Percentiles rank a stretch among this genome's conserved stretches.
Conservation (phyloP, 1,284 basidiomycete species). For the Cystobasidiaceae sp. region DNA sequence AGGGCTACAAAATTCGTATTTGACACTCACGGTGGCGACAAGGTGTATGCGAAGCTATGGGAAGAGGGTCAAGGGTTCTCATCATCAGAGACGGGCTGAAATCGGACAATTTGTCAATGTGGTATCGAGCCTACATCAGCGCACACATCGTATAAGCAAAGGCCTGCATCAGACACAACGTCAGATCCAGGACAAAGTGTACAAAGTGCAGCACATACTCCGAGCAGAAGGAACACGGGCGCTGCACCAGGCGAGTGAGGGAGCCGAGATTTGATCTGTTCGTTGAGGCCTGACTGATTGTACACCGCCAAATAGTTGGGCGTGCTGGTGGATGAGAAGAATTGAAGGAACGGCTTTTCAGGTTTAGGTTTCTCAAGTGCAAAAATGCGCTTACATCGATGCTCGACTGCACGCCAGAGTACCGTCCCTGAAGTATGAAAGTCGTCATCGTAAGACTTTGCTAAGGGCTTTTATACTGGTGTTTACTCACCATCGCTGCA, state of each 20-base stretch:
- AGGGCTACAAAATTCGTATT: not conserved
- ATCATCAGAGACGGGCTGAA: not conserved
- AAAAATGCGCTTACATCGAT: constrained; percentile 10
- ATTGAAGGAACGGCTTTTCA: not conserved
- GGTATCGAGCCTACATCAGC: constrained; percentile 1
- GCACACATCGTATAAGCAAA: not conserved
- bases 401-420: constrained; percentile 13
- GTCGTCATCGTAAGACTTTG: not conserved
- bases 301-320: constrained; percentile 5
- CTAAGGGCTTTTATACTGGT: no score
- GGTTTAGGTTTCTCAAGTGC: not conserved
- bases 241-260: constrained; percentile 1
- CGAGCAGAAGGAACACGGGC: not conserved
- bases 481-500: not conserved
- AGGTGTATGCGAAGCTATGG: not conserved
- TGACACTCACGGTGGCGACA: not conserved
- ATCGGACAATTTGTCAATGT: not conserved
- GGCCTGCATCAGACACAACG: not conserved
- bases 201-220: not conserved
- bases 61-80: no score
- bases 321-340: constrained; percentile 5
- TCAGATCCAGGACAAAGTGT: not conserved
- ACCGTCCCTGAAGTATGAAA: not conserved
- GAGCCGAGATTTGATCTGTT: not conserved
- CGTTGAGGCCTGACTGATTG: constrained; percentile 11